phyloP scores from a whole-genome alignment of 768 basidiomycete genomes.

The Panellus pusillus region DNA sequence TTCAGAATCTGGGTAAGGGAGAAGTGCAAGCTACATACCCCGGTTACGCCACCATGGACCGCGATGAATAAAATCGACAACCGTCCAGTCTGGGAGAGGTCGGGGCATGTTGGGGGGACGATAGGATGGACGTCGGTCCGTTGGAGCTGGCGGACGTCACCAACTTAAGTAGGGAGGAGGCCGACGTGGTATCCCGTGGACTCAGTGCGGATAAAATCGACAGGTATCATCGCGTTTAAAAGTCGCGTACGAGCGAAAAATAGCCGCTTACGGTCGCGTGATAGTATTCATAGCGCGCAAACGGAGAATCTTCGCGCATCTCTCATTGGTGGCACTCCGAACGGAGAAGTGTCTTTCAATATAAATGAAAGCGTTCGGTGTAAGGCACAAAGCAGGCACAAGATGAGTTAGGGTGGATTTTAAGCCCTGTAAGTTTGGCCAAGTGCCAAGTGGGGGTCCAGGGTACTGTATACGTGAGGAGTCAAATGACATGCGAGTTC shows the following conservation, averaged over 20 bases:
- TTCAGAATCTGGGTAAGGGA: not conserved
- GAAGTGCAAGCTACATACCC: slow-evolving; percentile 33
- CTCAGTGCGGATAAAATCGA: slow-evolving; percentile 14
- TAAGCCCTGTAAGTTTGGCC: no score
- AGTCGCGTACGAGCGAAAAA: slow-evolving; percentile 17
- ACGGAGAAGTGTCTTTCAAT: no score
- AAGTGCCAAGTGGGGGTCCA: no score
- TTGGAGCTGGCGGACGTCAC: not conserved
- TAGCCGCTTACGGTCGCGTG: slow-evolving; percentile 13
- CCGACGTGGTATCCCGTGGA: slow-evolving; percentile 18
- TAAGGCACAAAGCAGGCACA: no score
- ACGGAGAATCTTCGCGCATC: slow-evolving; percentile 17
- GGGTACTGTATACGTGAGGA: no score
- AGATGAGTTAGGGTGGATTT: no score
- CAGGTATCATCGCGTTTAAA: not conserved
- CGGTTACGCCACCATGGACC: slow-evolving; percentile 64
- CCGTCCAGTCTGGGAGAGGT: slow-evolving; percentile 48
- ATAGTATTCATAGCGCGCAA: slow-evolving; percentile 1
- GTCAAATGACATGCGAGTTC: no score
- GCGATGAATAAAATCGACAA: slow-evolving; percentile 58
- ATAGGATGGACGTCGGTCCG: slow-evolving; percentile 4
- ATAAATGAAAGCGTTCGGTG: no score
- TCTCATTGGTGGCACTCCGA: not conserved
- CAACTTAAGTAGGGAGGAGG: slow-evolving; percentile 3
- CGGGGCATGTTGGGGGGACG: slow-evolving; percentile 22